phyloP scores from a whole-genome alignment of 495 filamentous ascomycete species.

The Trichoderma orchidacearum region DNA sequence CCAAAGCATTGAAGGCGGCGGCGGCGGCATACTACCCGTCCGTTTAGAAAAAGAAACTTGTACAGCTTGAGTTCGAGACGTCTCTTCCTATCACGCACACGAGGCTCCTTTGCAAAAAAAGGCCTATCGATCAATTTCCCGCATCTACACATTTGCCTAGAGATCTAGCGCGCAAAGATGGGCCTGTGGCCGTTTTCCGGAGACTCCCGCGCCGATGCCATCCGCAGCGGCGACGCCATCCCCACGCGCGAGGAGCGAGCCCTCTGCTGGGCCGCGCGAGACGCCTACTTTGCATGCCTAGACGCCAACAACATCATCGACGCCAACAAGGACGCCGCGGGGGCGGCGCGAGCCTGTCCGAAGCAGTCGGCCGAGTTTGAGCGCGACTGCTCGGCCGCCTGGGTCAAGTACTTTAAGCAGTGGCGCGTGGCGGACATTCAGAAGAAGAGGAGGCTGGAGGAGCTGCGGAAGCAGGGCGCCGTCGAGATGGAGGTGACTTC shows the following conservation, averaged over 20 bases:
- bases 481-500: slow-evolving; percentile 34
- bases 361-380: slow-evolving; percentile 54
- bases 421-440: slow-evolving; percentile 83
- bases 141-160: neutral
- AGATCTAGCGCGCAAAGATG: slow-evolving; percentile 26
- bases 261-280: slow-evolving; percentile 76
- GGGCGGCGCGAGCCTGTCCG: slow-evolving; percentile 51
- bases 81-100: too few relatives aligned
- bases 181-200: slow-evolving; percentile 24
- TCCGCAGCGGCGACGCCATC: slow-evolving; percentile 48
- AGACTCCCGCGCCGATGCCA: slow-evolving; percentile 35
- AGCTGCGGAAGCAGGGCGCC: slow-evolving; percentile 69
- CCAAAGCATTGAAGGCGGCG: too few relatives aligned
- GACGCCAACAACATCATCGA: slow-evolving; percentile 74
- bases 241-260: slow-evolving; percentile 66
- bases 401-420: slow-evolving; percentile 89
- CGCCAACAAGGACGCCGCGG: slow-evolving; percentile 55
- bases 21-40: too few relatives aligned
- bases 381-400: slow-evolving; percentile 47
- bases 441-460: slow-evolving; percentile 63
- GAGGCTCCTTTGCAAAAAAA: too few relatives aligned
- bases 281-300: slow-evolving; percentile 74
- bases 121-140: neutral
- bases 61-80: too few relatives aligned
- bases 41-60: too few relatives aligned